These are phyloP conservation scores for Exophiala bonariae DNA, from an alignment of 2,329 filamentous ascomycete genomes.

Conservation along the genomic window DNA sequence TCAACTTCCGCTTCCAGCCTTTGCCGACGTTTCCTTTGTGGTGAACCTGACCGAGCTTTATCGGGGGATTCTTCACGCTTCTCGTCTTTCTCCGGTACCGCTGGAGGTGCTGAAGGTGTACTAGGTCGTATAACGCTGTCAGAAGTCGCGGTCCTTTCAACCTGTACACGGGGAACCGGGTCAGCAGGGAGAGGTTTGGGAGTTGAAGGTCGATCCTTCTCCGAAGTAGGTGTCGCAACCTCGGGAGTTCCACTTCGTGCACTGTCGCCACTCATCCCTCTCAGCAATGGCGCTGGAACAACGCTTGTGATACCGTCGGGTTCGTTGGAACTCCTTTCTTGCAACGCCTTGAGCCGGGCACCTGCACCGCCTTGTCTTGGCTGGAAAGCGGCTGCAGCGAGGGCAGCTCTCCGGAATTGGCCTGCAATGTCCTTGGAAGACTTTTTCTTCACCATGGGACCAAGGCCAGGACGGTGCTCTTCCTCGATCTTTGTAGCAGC, in stretches of 20 bases:
- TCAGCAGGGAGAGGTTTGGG: slow-evolving; percentile 32
- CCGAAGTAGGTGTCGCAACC: slow-evolving; percentile 32
- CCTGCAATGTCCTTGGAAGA: slow-evolving; percentile 72
- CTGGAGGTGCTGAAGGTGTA: neutral
- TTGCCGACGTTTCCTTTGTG: slow-evolving; percentile 59
- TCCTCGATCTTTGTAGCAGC: slow-evolving; percentile 52
- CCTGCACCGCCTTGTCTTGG: slow-evolving; percentile 84
- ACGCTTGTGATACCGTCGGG: slow-evolving; percentile 89
- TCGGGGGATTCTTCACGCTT: slow-evolving; percentile 37
- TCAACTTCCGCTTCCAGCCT: slow-evolving; percentile 71
- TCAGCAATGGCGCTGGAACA: slow-evolving; percentile 69
- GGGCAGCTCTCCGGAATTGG: slow-evolving; percentile 77
- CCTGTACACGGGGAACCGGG: slow-evolving; percentile 38
- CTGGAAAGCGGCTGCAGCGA: slow-evolving; percentile 73
- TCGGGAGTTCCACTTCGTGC: slow-evolving; percentile 29
- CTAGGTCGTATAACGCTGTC: slow-evolving; percentile 27
- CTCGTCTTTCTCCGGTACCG: slow-evolving; percentile 25
- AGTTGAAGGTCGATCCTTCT: slow-evolving; percentile 27
- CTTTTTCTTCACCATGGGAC: slow-evolving; percentile 82
- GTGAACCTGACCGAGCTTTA: slow-evolving; percentile 30
- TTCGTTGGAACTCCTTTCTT: slow-evolving; percentile 60
- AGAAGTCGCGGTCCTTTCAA: slow-evolving; percentile 37
- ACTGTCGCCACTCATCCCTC: slow-evolving; percentile 42
- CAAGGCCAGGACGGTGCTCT: slow-evolving; percentile 70
- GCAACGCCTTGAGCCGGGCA: slow-evolving; percentile 68